These are phyloP conservation scores for Colletotrichum brevisporum DNA, from an alignment of 2,329 filamentous ascomycete genomes.

Conservation along the genomic window DNA sequence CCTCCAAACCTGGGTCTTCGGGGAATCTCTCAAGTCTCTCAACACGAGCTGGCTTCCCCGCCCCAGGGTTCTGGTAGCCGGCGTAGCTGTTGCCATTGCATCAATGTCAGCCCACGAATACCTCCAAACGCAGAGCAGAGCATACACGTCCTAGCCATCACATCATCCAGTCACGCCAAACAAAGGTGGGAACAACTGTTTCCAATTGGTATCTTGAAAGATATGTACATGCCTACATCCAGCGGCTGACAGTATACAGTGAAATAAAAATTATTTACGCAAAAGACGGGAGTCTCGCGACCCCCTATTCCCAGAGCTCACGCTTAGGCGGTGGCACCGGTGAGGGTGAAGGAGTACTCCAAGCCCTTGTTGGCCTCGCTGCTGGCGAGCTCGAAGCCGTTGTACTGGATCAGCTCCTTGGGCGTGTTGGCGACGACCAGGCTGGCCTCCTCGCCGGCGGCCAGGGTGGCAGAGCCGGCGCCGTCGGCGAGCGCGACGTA, in stretches of 20 bases:
- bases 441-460: slow-evolving; percentile 56
- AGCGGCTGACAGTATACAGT: slow-evolving; percentile 20
- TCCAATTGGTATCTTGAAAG: slow-evolving; percentile 10
- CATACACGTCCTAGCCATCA: too few species aligned
- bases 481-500: slow-evolving; percentile 55
- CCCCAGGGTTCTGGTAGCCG: not conserved
- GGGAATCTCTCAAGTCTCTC: not conserved
- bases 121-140: not conserved
- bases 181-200: not conserved
- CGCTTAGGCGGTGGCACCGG: slow-evolving; percentile 47
- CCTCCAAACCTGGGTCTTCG: not conserved
- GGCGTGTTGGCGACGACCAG: slow-evolving; percentile 66
- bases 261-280: slow-evolving; percentile 15
- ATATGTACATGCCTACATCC: slow-evolving; percentile 9
- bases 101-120: not conserved
- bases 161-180: too few species aligned
- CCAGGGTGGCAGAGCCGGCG: slow-evolving; percentile 51
- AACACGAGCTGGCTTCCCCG: not conserved
- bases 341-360: slow-evolving; percentile 54
- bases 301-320: not conserved
- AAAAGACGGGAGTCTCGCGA: not conserved
- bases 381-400: slow-evolving; percentile 55
- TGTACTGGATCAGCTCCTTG: slow-evolving; percentile 57
- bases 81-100: not conserved
- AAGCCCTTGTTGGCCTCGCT: slow-evolving; percentile 54